These are phyloP conservation scores for Lasiodiplodia gonubiensis DNA, from an alignment of 2,329 filamentous ascomycete species.

Conservation along the genomic window DNA sequence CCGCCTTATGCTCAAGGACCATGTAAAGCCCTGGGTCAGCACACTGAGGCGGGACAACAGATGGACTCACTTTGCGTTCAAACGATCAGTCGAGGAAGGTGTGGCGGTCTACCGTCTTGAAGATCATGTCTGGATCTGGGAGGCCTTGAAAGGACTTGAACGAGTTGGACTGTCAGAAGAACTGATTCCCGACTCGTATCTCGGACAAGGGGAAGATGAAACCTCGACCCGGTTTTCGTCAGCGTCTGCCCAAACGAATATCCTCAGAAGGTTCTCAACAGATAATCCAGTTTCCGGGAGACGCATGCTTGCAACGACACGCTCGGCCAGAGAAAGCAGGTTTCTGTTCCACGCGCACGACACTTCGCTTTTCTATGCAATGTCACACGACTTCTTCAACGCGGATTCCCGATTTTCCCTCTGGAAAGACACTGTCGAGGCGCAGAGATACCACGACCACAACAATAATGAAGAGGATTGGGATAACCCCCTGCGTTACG, in stretches of 20 bases:
- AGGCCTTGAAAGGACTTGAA: neutral
- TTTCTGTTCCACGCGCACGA: conserved; percentile 30
- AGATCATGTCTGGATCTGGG: conserved; percentile 26
- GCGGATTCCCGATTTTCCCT: neutral
- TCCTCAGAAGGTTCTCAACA: neutral
- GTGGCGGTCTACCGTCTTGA: neutral
- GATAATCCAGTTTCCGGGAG: conserved; percentile 4
- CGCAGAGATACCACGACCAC: conserved; percentile 6
- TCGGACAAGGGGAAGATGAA: neutral
- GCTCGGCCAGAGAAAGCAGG: conserved; percentile 13
- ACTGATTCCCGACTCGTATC: neutral
- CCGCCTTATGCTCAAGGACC: neutral
- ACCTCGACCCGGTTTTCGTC: neutral
- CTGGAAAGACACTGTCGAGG: neutral
- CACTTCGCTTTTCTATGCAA: conserved; percentile 25
- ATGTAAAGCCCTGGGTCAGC: neutral
- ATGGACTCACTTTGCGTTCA: conserved; percentile 4
- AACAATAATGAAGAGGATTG: conserved; percentile 2
- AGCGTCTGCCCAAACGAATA: neutral
- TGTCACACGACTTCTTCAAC: neutral
- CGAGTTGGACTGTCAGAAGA: neutral
- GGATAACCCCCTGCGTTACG: conserved; percentile 23
- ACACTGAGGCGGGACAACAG: neutral
- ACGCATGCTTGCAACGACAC: conserved; percentile 27
- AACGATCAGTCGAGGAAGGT: neutral